Evolutionary conservation across 2,329 filamentous ascomycete genomes (phyloP), one percentile per base, ranked within the genome.

Genomic region (Knufia fluminis): DNA sequence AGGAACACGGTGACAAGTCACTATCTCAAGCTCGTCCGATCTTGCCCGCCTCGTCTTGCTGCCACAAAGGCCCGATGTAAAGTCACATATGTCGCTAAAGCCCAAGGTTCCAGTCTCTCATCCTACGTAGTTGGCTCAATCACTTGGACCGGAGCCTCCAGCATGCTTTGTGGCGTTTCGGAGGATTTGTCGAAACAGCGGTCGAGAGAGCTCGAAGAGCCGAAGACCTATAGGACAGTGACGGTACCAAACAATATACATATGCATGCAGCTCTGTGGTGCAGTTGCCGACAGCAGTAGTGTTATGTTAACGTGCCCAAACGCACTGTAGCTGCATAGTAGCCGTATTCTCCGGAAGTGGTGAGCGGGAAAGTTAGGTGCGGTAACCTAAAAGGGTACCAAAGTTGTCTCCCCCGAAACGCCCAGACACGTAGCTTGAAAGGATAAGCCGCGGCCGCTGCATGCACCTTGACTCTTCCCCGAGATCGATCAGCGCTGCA

Each of bases 401-500:
- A 23, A 48, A 39, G 36, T 12, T n/a, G 16, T 45, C 20, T 14
- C 16, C 16, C 10, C 9, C 22, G 14, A 26, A 3, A 4, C 32
- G 20, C n/a, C 20, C 31, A 36, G 44, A 46, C 14, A 10, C 3
- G 17, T 31, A 45, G 42, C 24, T 17, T 14, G 12, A 16, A 10
- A 40, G 22, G 40, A 19, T 24, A 14, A 17, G 22, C 7, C 7
- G 14, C 40, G 9, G n/a, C 10, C 7, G 40, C 40, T 35, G 32
- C 9, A 39, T 48, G 45, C 45, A 40, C 20, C 20, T 19, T 28
- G 20, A 17, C 20, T 24, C 19, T 26, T 48, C 45, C 45, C 19
- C 45, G 45, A 48, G 45, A 48, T 31, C 33, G 45, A 39, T 39
- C 33, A 40, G 23, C 45, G n/a, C 17, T 17, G 45, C 45, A 48